These are phyloP conservation scores for Eryngium alpinum DNA, from an alignment of 140 eudicot species.

Conservation along the genomic window DNA sequence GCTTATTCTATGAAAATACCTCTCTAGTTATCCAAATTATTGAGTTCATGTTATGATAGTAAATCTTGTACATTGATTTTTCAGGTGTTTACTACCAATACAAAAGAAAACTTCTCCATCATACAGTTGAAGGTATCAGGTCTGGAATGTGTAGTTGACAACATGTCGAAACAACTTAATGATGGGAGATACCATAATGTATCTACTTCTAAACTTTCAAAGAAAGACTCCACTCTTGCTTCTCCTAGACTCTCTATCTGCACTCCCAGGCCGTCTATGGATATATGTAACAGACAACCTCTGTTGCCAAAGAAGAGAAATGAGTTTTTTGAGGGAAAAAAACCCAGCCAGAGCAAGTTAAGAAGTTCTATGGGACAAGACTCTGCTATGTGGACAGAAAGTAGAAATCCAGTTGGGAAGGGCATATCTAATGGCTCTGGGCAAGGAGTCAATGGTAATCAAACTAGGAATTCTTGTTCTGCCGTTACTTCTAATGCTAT, in stretches of 20 bases:
- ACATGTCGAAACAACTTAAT: constrained; percentile 47
- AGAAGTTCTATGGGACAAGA: constrained; percentile 27
- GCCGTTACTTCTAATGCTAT: constrained; percentile 27
- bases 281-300: constrained; percentile 39
- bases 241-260: constrained; percentile 77
- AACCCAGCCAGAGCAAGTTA: constrained; percentile 32
- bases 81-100: constrained; percentile 62
- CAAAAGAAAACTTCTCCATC: constrained; percentile 59
- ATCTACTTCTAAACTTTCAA: constrained; percentile 34
- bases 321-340: constrained; percentile 48
- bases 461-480: constrained; percentile 32
- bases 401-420: constrained; percentile 33
- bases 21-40: not conserved
- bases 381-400: constrained; percentile 37
- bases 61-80: constrained; percentile 2
- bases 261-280: constrained; percentile 71
- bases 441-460: constrained; percentile 30
- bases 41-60: not conserved
- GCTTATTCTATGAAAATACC: not conserved
- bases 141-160: constrained; percentile 66
- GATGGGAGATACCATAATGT: constrained; percentile 45
- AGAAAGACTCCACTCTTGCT: constrained; percentile 40
- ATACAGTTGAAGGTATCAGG: constrained; percentile 66
- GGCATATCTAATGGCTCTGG: constrained; percentile 24
- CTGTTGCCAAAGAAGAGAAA: constrained; percentile 35